Evolutionary conservation across 2,329 filamentous ascomycete species (phyloP).

Genomic region (Cladosporium austrohemisphaericum): DNA sequence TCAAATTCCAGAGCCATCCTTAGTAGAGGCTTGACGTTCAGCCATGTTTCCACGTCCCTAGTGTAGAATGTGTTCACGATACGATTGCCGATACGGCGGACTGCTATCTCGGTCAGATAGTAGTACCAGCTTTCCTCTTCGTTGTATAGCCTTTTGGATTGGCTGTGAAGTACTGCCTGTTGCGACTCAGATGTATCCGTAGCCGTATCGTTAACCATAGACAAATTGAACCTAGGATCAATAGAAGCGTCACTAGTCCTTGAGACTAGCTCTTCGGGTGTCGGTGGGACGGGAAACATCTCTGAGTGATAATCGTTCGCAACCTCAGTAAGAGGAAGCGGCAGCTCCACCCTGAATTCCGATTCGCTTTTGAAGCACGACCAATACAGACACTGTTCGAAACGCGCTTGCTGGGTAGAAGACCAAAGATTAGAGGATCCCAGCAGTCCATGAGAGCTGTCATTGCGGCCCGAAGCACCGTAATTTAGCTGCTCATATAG

Average conservation of each 20-base stretch:
- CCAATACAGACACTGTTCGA: constrained; percentile 44
- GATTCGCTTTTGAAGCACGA: constrained; percentile 44
- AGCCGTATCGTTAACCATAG: neutral
- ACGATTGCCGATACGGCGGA: constrained; percentile 41
- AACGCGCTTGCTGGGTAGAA: constrained; percentile 23
- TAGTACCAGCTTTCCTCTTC: constrained; percentile 44
- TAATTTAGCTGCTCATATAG: constrained; percentile 32
- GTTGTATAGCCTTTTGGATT: constrained; percentile 19
- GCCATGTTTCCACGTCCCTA: constrained; percentile 22
- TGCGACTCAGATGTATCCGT: neutral
- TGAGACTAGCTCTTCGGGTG: constrained; percentile 5
- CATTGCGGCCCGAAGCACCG: constrained; percentile 16
- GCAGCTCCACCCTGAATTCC: constrained; percentile 40
- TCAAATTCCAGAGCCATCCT: constrained; percentile 31
- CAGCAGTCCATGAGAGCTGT: neutral
- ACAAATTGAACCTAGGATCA: neutral
- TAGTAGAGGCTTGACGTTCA: constrained; percentile 25
- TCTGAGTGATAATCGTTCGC: constrained; percentile 35
- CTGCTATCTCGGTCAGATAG: constrained; percentile 43
- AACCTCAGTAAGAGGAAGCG: constrained; percentile 37
- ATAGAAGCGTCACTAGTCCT: neutral
- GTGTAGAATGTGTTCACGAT: constrained; percentile 37
- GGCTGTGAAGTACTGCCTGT: neutral
- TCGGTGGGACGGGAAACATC: constrained; percentile 31
- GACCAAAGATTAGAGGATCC: constrained; percentile 12